Evolutionary conservation across 345 rosid genomes (phyloP), one percentile per base, ranked within the genome.

Genomic region (Gossypium anomalum): DNA sequence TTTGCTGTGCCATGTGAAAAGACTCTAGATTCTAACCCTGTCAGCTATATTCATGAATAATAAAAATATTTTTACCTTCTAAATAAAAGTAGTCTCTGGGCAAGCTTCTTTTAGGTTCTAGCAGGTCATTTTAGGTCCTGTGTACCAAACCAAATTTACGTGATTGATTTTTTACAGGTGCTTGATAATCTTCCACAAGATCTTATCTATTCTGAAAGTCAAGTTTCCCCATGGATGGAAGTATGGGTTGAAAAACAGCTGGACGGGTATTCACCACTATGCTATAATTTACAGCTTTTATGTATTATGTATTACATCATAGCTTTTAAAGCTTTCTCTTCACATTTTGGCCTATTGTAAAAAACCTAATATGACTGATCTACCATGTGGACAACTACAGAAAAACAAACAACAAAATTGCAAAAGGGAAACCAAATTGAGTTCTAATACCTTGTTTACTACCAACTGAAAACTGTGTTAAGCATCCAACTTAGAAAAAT

Each of bases 141-240:
- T 7, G 2, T 27, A 7, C 65, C 65, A 56, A 47, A 47, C 4
- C 20, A 68, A 61, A 49, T 22, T 64, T 45, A 19, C 71, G 17
- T 55, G 27, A 70, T 62, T 63, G 55, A 67, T 73, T 75, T 64
- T 81, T 87, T 3, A 74, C 83, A 94, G 99, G 98, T 95, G 61
- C 89, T 95, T 80, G 99, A 95, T 91, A 95, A 95, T 85, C 99
- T 95, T 83, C 94, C 96, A 9, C 98, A 95, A 67, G 99, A 95
- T 80, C 94, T 93, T 73, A 72, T 90, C 67, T 90, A 89, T 81
- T 89, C 98, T 10, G 87, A 89, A 80, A 93, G 82, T 83, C 98
- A 89, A 87, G 80, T 82, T 79, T 84, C 90, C 12, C 92, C 98
- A 49, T 94, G 98, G 98, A 89, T 83, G 89, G 96, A 94, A 90